Percentiles rank a stretch among this genome's conserved stretches.
Evolutionary conservation across 2,329 filamentous ascomycete species (phyloP).

Genomic region (Fusarium sp.): DNA sequence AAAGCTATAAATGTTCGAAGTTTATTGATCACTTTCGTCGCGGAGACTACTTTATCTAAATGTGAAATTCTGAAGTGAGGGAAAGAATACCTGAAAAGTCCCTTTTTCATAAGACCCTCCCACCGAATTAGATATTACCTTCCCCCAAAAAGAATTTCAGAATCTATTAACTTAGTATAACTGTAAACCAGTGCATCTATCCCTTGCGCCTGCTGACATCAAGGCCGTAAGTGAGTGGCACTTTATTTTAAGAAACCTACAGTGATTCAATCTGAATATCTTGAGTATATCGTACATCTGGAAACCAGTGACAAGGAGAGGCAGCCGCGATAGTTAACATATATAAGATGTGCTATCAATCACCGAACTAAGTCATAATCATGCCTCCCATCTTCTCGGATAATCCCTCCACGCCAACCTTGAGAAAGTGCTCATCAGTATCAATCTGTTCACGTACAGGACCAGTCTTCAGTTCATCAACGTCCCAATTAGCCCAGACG

Average conservation of each 20-base stretch:
- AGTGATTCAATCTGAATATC: not conserved
- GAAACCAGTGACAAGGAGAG: not conserved
- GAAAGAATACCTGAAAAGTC: not conserved
- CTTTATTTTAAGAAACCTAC: fast-evolving
- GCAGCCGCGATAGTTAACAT: fast-evolving
- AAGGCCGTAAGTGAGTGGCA: fast-evolving
- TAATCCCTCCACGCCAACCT: not conserved
- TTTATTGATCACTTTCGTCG: not conserved
- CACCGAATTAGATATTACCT: too few relatives aligned
- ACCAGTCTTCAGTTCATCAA: not conserved
- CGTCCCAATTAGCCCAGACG: not conserved
- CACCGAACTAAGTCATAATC: not conserved
- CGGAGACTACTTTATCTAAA: not conserved
- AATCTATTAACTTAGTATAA: not conserved
- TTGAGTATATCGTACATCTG: too few relatives aligned
- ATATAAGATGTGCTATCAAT: fast-evolving
- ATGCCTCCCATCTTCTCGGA: not conserved
- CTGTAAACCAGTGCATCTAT: not conserved
- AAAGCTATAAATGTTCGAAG: not conserved
- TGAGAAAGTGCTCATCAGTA: not conserved
- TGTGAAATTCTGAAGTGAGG: not conserved
- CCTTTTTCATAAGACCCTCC: fast-evolving
- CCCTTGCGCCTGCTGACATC: fast-evolving
- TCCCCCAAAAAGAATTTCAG: too few relatives aligned
- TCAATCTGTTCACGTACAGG: not conserved